Evolutionary conservation across 495 filamentous ascomycete species (phyloP), one percentile per base, ranked within the genome.

Genomic region (Annulohypoxylon nitens): DNA sequence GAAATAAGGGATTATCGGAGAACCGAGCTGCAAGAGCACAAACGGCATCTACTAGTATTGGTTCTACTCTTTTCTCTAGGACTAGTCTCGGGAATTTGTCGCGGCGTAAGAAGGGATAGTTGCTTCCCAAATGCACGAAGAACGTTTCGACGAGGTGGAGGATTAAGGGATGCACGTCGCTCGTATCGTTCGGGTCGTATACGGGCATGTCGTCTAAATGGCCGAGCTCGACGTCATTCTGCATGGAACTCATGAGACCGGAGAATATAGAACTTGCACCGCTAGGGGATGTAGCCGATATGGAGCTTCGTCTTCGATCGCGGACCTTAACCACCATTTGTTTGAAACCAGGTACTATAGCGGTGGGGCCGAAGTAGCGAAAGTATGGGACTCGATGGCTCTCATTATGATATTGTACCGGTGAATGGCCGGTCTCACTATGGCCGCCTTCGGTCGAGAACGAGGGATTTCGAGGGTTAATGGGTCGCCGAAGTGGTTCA

Each of bases 341-440:
- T 79, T 95, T 97, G 80, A 93, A 95, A n/a, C 93, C 93, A 2
- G 93, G 93, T 39, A 95, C 92, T 73, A 97, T 97, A 65, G 93
- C 93, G 2, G 93, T 97, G 0, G 93, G 92, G 0, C 93, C 93
- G 77, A 95, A 95, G 76, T 95, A 97, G 50, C 93, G 84, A 78
- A 95, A 97, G 78, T 94, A 97, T 2, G 93, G 93, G 63, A 95
- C 91, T 61, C 93, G 91, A 70, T 84, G 83, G 33, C 82, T 91
- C 83, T 83, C 90, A 79, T 60, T 81, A 51, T 82, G 82, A 18
- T 79, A 80, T 59, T 80, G 77, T n/a, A 82, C 69, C 18, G 83
- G 82, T 18, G 82, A 85, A 26, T 80, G 81, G 57, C 76, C 78
- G 47, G 76, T 78, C 18, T 82, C 78, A 66, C 81, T 85, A 41